These are phyloP conservation scores for Panus rudis DNA, from an alignment of 768 basidiomycete species.

Conservation along the genomic window DNA sequence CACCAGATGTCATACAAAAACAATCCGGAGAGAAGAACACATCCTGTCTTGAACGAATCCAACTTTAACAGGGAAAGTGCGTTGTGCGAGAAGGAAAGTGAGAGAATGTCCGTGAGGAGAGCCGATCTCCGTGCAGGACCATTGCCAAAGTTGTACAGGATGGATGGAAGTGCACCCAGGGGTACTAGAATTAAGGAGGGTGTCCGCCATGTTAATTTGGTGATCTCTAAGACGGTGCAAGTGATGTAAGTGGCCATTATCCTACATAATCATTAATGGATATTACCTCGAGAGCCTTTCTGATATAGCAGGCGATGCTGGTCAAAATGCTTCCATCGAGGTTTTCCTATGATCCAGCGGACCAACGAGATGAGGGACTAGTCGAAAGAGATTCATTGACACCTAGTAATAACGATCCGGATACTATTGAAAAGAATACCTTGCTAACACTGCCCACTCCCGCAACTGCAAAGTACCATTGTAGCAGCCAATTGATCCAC, in stretches of 20 bases:
- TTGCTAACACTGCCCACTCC: constrained; percentile 66
- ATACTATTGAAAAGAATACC: constrained; percentile 33
- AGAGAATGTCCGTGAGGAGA: constrained; percentile 68
- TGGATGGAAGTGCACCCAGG: constrained; percentile 56
- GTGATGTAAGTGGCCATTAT: constrained; percentile 12
- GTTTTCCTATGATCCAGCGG: constrained; percentile 40
- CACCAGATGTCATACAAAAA: constrained; percentile 95
- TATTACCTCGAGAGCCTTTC: constrained; percentile 40
- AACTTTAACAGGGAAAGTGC: constrained; percentile 74
- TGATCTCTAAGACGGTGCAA: constrained; percentile 23
- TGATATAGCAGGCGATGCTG: constrained; percentile 35
- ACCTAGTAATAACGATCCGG: background rate
- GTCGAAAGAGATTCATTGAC: too few species aligned
- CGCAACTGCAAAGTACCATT: constrained; percentile 64
- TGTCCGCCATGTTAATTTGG: constrained; percentile 44
- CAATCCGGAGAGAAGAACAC: constrained; percentile 72
- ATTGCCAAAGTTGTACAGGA: constrained; percentile 46
- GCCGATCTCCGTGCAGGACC: constrained; percentile 47
- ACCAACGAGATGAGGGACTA: constrained; percentile 49
- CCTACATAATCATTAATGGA: constrained; percentile 12
- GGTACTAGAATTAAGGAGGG: constrained; percentile 53
- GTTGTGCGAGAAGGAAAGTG: constrained; percentile 74
- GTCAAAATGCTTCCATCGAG: constrained; percentile 54
- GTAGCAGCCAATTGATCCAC: constrained; percentile 79
- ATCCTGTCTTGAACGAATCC: constrained; percentile 86